Evolutionary conservation across 2,329 filamentous ascomycete species (phyloP), one percentile per base, ranked within the genome.

Genomic region (Nigrograna mackinnonii): DNA sequence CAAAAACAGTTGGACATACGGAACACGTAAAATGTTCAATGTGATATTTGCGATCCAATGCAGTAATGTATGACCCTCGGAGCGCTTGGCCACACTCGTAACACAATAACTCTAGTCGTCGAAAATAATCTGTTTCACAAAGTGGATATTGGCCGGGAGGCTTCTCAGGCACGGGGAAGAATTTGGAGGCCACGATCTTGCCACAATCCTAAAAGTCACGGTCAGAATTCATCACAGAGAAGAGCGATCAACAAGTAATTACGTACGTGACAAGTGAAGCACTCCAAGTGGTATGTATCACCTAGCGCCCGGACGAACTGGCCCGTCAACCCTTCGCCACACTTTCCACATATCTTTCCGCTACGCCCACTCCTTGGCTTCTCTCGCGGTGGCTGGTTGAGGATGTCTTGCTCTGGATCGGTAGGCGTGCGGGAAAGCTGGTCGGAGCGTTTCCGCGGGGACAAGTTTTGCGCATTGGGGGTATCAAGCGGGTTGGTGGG

Each of bases 1-100:
- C 94, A 65, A 99, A 99, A n/a, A 97, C 87, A 2, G 94, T 97
- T 4, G 91, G 88, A 66, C 94, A 99, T 22, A 96, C 84, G 9
- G 91, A 97, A 72, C 94, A 99, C 26, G 94, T 99, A 64, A 99
- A 99, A 72, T 99, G 94, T 68, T 97, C 92, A 54, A 99, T 95
- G 70, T 94, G 64, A 41, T 99, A 99, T 74, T 99, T 99, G 60
- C 90, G 89, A 57, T 99, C 94, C 40, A 99, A 80, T 3, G 94
- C 94, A 13, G 94, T 99, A 63, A 99, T 99, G 72, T 99, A 99
- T 4, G 94, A 97, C 35, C 94, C 94, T 49, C 94, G 87, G 16
- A 99, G 80, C 35, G 94, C 94, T 45, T 91, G 90, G 52, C 91
- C 90, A 67, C 94, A 99, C 50, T 94, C 86, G 68, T 88, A 88